These are phyloP conservation scores for Xenoacremonium recifei DNA, from an alignment of 2,329 filamentous ascomycete genomes.

Conservation along the genomic window DNA sequence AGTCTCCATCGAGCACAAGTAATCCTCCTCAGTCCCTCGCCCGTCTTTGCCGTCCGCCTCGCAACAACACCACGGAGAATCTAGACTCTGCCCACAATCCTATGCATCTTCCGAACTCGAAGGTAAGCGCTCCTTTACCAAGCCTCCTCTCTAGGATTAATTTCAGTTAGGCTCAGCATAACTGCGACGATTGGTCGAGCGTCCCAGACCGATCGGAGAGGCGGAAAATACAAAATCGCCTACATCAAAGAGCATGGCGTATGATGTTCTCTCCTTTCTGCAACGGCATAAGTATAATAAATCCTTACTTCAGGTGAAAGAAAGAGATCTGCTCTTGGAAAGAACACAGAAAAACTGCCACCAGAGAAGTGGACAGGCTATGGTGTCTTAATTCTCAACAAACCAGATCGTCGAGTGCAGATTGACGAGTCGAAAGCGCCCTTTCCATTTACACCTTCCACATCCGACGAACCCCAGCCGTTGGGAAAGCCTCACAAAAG, in stretches of 20 bases:
- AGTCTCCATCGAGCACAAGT: too few species aligned
- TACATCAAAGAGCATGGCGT: constrained; percentile 5
- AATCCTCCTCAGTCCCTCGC: too few species aligned
- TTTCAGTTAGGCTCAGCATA: background rate
- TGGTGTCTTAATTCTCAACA: background rate
- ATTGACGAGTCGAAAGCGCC: background rate
- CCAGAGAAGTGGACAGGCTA: background rate
- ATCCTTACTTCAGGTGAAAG: background rate
- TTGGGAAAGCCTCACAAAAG: background rate
- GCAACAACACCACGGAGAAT: too few species aligned
- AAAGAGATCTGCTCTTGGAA: background rate
- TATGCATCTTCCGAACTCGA: too few species aligned
- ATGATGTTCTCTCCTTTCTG: background rate
- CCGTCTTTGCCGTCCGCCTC: too few species aligned
- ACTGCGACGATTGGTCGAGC: background rate
- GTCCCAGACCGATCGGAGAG: background rate
- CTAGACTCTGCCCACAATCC: too few species aligned
- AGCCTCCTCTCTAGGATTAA: background rate
- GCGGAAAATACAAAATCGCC: constrained; percentile 3
- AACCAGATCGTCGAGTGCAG: background rate
- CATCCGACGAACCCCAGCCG: background rate
- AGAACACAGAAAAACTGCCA: background rate
- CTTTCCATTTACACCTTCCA: background rate
- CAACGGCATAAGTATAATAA: background rate
- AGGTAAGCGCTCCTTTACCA: too few species aligned